Evolutionary conservation across 179 eudicot genomes (phyloP).

Genomic region (Spergularia azorica): DNA sequence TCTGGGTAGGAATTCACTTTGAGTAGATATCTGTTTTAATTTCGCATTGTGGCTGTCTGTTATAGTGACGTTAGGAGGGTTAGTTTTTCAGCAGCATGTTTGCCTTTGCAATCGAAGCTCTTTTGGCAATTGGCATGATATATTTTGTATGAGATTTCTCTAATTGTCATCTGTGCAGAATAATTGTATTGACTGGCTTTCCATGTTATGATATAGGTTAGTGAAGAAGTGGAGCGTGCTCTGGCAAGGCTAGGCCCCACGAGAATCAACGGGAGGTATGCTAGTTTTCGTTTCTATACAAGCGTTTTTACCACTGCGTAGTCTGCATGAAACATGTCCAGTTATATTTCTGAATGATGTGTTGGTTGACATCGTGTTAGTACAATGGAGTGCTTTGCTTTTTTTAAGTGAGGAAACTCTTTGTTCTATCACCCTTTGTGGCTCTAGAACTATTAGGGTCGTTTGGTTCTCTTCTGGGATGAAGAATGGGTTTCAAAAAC

Average conservation of each 20-base stretch:
- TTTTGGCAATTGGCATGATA: not conserved
- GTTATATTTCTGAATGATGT: not conserved
- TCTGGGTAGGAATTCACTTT: not conserved
- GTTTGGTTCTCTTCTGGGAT: not conserved
- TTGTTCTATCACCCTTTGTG: not conserved
- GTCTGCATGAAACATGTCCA: not conserved
- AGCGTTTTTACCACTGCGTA: not conserved
- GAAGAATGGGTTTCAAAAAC: not conserved
- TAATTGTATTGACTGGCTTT: not conserved
- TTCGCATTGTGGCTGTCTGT: too few relatives aligned
- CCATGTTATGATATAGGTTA: slow-evolving; percentile 55
- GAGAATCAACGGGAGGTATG: slow-evolving; percentile 73
- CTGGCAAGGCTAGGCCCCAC: slow-evolving; percentile 92
- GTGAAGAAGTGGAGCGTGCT: slow-evolving; percentile 99
- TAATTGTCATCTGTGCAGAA: not conserved
- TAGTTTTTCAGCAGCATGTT: not conserved
- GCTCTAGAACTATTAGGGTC: not conserved
- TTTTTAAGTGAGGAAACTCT: not conserved
- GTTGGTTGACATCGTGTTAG: not conserved
- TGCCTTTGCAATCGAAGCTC: not conserved
- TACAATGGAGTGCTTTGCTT: not conserved
- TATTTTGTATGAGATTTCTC: not conserved
- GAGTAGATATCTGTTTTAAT: too few relatives aligned
- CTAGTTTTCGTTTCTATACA: slow-evolving; percentile 3
- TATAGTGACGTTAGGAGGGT: not conserved